These are phyloP conservation scores for Suillus sp. DNA, from an alignment of 768 basidiomycete species.

Conservation along the genomic window DNA sequence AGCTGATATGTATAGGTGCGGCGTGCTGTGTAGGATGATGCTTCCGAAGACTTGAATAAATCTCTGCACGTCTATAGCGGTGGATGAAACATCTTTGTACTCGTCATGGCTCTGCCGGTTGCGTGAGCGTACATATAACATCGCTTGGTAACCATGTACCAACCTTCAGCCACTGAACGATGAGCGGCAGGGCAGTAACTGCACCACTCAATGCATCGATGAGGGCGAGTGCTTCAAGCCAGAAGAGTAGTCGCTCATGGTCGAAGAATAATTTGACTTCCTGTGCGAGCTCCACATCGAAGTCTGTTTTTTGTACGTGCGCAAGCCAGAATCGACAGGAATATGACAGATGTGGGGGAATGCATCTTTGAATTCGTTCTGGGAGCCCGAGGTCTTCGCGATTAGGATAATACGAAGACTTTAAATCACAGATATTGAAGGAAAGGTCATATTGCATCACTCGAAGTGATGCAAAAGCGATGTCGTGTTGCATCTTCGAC, in stretches of 20 bases:
- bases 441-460: constrained; percentile 32
- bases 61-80: constrained; percentile 13
- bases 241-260: constrained; percentile 14
- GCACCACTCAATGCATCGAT: constrained; percentile 2
- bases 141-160: not conserved
- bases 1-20: constrained; percentile 29
- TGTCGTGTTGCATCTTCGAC: constrained; percentile 16
- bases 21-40: constrained; percentile 21
- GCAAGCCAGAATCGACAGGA: constrained; percentile 17
- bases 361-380: constrained; percentile 8
- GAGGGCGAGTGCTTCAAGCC: constrained; percentile 11
- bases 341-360: constrained; percentile 13
- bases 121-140: not conserved
- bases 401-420: constrained; percentile 33
- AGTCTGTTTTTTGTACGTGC: constrained; percentile 9
- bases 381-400: constrained; percentile 18
- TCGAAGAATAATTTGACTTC: constrained; percentile 10
- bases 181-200: constrained; percentile 2
- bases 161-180: not conserved
- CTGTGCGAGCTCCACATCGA: not conserved
- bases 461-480: constrained; percentile 26
- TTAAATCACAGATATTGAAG: constrained; percentile 40
- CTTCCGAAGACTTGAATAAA: constrained; percentile 20
- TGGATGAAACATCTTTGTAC: constrained; percentile 5
- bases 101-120: not conserved